Base-by-base conservation (phyloP, 1,284 basidiomycete species). In the Ustilago crameri region DNA sequence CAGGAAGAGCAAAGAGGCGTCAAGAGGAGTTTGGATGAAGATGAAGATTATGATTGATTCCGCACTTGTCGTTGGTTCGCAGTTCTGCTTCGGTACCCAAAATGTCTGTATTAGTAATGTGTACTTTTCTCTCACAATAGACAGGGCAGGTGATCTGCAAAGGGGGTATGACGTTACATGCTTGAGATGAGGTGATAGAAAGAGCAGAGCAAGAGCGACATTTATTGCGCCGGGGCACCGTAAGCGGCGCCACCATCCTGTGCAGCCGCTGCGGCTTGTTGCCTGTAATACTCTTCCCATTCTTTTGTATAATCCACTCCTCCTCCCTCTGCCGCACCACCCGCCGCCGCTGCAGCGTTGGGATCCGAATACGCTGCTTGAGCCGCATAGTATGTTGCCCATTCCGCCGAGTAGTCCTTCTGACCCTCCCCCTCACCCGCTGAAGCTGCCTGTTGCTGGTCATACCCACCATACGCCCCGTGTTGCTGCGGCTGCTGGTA, bases 1-100 rank as follows among this genome's bases (percentile, higher is more conserved):
- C 23, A 24, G 4, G 51, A 59, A 18, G 20, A 38, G 24, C 23
- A 45, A 14, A 63, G 75, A 38, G 79, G 81, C 10, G 57, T 59
- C 9, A 83, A 83, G 46, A 68, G 81, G 9, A 65, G 54, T 12
- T 51, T 83, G 30, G 81, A 83, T 10, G 81, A 83, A 38, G 81
- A 83, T 46, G 76, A 83, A 20, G 80, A 83, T 10, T 83, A 83
- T 44, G 81, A 83, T 44, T 83, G 51, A 22, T 34, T n/a, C 35
- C 35, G 9, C 35, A n/a, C 35, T 5, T 34, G 9, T 34, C 32
- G 9, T 34, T 8, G 9, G 32, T 34, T 5, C 35, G 35, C 35
- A 37, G 9, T 37, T 15, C n/a, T n/a, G 5, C 9, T 37, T 37
- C n/a, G 35, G n/a, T n/a, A n/a, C n/a, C 30, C 30, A 5, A 30